Conservation (phyloP, 331 rosid species). For the Malus hybrid region DNA sequence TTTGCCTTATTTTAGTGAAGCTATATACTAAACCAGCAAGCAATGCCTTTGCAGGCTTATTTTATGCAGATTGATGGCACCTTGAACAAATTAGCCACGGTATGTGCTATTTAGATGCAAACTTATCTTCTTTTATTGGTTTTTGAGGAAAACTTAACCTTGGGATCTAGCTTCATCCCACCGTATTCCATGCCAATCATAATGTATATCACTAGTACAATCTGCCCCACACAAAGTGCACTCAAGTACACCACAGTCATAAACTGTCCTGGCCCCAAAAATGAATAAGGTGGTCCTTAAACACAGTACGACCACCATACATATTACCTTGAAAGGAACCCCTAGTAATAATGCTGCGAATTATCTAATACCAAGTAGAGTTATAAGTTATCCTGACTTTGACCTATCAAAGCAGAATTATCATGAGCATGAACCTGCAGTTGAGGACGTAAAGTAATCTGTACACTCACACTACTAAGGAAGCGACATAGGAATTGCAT, state of each 20-base stretch:
- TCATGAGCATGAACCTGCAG: not conserved
- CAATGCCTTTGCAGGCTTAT: constrained; percentile 59
- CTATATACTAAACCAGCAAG: constrained; percentile 6
- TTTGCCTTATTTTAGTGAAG: no score
- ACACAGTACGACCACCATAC: not conserved
- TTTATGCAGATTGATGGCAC: constrained; percentile 88
- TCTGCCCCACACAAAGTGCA: not conserved
- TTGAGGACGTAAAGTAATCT: not conserved
- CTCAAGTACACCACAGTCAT: not conserved
- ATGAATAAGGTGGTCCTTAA: not conserved
- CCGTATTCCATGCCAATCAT: not conserved
- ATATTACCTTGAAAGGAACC: not conserved
- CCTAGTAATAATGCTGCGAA: not conserved
- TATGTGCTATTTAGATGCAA: constrained; percentile 19
- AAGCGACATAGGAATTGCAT: not conserved
- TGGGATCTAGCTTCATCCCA: not conserved
- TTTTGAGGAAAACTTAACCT: not conserved
- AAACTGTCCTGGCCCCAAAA: not conserved
- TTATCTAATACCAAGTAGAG: not conserved
- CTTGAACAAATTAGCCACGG: constrained; percentile 62
- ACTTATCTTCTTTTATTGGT: not conserved
- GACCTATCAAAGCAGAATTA: not conserved
- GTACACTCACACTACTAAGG: not conserved
- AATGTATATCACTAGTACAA: not conserved
- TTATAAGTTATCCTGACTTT: not conserved